These are phyloP conservation scores for Cercophora scortea DNA, from an alignment of 495 filamentous ascomycete genomes.

Conservation along the genomic window DNA sequence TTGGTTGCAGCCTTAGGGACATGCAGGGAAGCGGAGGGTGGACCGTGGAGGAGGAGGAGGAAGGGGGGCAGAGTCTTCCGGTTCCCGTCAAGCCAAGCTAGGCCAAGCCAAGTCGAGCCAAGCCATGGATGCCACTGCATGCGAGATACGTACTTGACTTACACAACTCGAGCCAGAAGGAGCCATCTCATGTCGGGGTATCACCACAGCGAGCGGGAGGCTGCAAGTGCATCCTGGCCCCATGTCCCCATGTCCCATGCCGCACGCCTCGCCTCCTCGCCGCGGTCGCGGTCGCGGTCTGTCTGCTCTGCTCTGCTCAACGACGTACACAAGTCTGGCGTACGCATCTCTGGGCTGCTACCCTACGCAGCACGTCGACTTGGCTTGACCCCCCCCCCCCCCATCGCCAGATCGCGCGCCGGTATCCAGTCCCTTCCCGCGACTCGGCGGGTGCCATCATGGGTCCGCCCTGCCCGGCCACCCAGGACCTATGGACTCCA, in stretches of 20 bases:
- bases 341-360: too few species aligned
- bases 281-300: background rate
- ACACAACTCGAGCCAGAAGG: too few species aligned
- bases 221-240: background rate
- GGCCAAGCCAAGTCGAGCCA: too few species aligned
- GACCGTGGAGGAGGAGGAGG: too few species aligned
- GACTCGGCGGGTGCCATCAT: conserved; percentile 22
- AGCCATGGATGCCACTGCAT: too few species aligned
- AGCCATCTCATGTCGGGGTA: background rate
- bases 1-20: conserved; percentile 11
- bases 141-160: too few species aligned
- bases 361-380: too few species aligned
- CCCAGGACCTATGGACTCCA: conserved; percentile 28
- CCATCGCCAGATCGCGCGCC: conserved; percentile 13
- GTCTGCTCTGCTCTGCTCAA: too few species aligned
- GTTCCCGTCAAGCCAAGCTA: too few species aligned
- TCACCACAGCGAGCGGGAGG: background rate
- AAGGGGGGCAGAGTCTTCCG: too few species aligned
- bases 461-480: conserved; percentile 27
- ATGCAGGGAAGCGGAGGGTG: too few species aligned
- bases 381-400: background rate
- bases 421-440: conserved; percentile 8
- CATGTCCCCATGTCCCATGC: background rate
- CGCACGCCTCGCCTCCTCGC: conserved; percentile 3
- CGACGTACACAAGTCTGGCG: too few species aligned